Conservation (phyloP, 2,329 filamentous ascomycete species). For the Colletotrichum aenigma region DNA sequence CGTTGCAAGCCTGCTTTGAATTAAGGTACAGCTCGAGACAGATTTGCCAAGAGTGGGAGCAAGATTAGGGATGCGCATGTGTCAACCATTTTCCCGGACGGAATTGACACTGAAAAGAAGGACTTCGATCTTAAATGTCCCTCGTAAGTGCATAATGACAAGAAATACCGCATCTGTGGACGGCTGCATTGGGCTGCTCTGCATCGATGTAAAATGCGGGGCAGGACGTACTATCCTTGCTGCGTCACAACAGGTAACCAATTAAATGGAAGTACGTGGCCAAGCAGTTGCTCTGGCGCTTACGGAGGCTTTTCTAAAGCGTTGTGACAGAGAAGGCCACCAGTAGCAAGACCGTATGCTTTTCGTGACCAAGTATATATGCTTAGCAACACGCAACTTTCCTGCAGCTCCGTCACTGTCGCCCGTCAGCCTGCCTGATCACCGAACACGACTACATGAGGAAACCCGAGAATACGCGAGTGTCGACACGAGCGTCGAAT, state of each 20-base stretch:
- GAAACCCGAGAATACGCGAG: background rate
- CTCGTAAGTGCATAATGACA: background rate
- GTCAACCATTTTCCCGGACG: background rate
- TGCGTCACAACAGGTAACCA: background rate
- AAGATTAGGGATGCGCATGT: background rate
- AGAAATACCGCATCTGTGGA: background rate
- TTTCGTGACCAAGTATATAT: background rate
- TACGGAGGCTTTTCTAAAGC: background rate
- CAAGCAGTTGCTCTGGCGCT: background rate
- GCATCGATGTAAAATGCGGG: background rate
- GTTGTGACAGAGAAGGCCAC: background rate
- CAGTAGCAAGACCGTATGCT: background rate
- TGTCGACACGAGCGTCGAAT: background rate
- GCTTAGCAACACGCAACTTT: background rate
- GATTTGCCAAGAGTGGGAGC: background rate
- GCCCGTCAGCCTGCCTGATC: background rate
- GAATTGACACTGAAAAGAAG: background rate
- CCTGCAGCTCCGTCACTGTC: background rate
- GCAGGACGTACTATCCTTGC: background rate
- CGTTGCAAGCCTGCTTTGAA: background rate
- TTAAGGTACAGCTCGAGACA: background rate
- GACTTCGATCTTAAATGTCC: background rate
- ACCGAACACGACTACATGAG: background rate
- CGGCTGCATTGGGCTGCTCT: background rate
- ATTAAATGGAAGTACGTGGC: background rate